Evolutionary conservation across 108 stramenopile species (phyloP).

Genomic region (Skeletonema potamos): DNA sequence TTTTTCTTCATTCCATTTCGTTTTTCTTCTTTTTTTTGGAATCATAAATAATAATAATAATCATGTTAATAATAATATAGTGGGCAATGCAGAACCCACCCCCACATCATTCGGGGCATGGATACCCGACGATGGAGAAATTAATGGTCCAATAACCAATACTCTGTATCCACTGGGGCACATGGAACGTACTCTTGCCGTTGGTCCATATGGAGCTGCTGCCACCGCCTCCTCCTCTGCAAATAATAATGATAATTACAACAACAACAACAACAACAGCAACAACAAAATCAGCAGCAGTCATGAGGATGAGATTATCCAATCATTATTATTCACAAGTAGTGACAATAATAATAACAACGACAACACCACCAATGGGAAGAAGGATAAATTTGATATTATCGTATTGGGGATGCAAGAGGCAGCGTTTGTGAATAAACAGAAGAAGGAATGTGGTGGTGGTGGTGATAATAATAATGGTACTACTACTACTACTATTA

Average conservation of each 20-base stretch:
- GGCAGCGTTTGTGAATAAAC: conserved; percentile 29
- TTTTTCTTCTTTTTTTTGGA: not conserved
- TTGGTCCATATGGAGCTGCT: not conserved
- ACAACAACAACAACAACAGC: too few relatives aligned
- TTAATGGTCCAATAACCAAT: not conserved
- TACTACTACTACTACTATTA: not conserved
- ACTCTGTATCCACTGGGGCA: not conserved
- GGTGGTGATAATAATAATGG: not conserved
- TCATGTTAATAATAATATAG: too few relatives aligned
- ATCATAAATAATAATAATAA: too few relatives aligned
- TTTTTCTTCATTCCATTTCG: not conserved
- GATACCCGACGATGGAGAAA: conserved; percentile 39
- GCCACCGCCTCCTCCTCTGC: too few relatives aligned
- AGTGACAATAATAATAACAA: too few relatives aligned
- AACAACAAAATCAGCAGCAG: too few relatives aligned
- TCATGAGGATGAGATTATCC: too few relatives aligned
- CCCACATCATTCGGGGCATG: conserved; percentile 32
- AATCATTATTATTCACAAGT: too few relatives aligned
- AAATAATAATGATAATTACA: not conserved
- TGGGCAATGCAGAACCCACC: conserved; percentile 52
- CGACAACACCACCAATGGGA: too few relatives aligned
- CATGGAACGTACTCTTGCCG: not conserved
- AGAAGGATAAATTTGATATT: conserved; percentile 33
- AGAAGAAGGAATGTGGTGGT: not conserved
- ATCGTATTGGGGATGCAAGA: conserved; percentile 57